These are phyloP conservation scores for Trichoderma harzianum DNA, from an alignment of 2,329 filamentous ascomycete genomes.

Conservation along the genomic window DNA sequence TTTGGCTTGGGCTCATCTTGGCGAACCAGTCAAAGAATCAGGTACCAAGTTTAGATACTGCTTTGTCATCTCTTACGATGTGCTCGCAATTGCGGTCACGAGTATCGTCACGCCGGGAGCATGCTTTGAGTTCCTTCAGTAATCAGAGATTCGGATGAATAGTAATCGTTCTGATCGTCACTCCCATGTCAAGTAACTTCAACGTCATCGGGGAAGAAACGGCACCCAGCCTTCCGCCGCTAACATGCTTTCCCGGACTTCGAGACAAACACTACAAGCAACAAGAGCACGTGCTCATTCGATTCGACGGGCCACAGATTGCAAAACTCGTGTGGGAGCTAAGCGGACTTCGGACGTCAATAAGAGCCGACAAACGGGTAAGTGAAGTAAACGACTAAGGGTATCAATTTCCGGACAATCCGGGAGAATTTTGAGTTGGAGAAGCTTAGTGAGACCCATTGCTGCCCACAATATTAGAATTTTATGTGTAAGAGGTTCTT, in stretches of 20 bases:
- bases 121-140: background rate
- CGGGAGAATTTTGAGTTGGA: background rate
- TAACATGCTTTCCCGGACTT: background rate
- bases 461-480: background rate
- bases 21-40: background rate
- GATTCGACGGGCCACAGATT: background rate
- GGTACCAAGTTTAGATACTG: background rate
- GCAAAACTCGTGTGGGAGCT: background rate
- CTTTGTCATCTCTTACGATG: background rate
- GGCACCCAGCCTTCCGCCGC: background rate
- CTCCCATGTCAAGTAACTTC: background rate
- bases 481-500: background rate
- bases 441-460: constrained; percentile 3
- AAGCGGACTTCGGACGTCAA: constrained; percentile 3
- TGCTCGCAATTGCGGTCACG: background rate
- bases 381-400: background rate
- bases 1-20: background rate
- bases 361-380: background rate
- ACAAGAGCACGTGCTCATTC: background rate
- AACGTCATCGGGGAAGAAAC: background rate
- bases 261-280: background rate
- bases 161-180: background rate
- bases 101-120: background rate
- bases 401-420: constrained; percentile 13
- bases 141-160: background rate